Base-by-base conservation (phyloP, 176 grass and related monocot species). In the maize (Zea mays) region DNA sequence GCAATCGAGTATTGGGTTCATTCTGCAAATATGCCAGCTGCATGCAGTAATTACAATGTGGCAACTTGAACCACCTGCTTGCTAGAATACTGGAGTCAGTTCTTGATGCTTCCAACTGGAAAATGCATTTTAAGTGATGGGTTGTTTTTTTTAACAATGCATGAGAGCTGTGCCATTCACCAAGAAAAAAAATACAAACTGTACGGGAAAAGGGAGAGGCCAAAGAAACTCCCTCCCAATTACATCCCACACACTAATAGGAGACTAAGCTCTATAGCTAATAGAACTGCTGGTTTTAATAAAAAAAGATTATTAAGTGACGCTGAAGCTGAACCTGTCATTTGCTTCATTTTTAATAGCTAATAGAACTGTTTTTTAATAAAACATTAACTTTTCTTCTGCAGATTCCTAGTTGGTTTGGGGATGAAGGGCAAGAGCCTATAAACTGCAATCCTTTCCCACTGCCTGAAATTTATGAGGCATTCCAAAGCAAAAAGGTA, bases 341-440 rank as follows among this genome's bases (percentile, higher is more conserved):
- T 47, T 45, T n/a, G 12, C 19, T 80, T 20, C 21, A 60, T 19
- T 58, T 56, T 3, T 19, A 38, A 11, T n/a, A 19, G 5, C 5
- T 48, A 10, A 60, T 60, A 67, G 5, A 27, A 36, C 38, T 60
- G 2, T 1, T 49, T 71, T 34, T 62, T 60, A 35, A 54, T 8
- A 65, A 49, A 58, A 36, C 20, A 17, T 35, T 35, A 8, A 62
- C 36, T 43, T 78, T 44, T 66, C 54, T 8, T 69, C 17, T 79
- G 70, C 89, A 99, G 96, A 95, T 99, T 86, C 96, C 96, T 79
- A 92, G 69, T 82, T 95, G 83, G 87, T 88, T 91, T 85, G 88
- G 73, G 21, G 57, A 65, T 69, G 87, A 92, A 85, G 81, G 76
- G 50, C 81, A 77, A 87, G 77, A 90, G 38, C 67, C 83, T 55